A percentile compares a stretch with the other conserved stretches of the same genome.
These are phyloP conservation scores for Trichocladium uniseriatum DNA, from an alignment of 495 filamentous ascomycete species.

Conservation along the genomic window DNA sequence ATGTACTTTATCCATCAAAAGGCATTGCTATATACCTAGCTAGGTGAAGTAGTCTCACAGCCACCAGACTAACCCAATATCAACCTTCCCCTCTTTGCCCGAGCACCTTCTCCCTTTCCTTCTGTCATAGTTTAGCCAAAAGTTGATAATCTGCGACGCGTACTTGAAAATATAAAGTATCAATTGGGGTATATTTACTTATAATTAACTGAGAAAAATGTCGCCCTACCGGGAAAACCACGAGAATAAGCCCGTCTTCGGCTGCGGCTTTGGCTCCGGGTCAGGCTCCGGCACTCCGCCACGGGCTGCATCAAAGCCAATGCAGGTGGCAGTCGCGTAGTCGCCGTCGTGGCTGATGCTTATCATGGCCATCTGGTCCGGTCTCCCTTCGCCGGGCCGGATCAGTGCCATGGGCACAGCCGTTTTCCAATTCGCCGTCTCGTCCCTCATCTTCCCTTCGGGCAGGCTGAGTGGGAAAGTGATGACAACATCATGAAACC, in stretches of 20 bases:
- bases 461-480: background rate
- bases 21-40: no score
- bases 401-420: constrained; percentile 23
- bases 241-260: background rate
- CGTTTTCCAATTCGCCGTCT: background rate
- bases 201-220: background rate
- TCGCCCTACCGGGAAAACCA: background rate
- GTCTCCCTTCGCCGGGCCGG: background rate
- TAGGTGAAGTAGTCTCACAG: no score
- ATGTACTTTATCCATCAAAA: no score
- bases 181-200: background rate
- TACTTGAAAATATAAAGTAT: no score
- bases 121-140: no score
- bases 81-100: no score
- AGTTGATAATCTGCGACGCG: no score
- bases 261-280: background rate
- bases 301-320: constrained; percentile 12
- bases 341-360: constrained; percentile 34
- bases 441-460: background rate
- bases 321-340: constrained; percentile 28
- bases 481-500: constrained; percentile 41
- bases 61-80: no score
- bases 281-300: background rate
- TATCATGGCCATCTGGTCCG: constrained; percentile 17
- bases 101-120: no score